These are phyloP conservation scores for Lophium mytilinum DNA, from an alignment of 495 filamentous ascomycete species.

Conservation along the genomic window DNA sequence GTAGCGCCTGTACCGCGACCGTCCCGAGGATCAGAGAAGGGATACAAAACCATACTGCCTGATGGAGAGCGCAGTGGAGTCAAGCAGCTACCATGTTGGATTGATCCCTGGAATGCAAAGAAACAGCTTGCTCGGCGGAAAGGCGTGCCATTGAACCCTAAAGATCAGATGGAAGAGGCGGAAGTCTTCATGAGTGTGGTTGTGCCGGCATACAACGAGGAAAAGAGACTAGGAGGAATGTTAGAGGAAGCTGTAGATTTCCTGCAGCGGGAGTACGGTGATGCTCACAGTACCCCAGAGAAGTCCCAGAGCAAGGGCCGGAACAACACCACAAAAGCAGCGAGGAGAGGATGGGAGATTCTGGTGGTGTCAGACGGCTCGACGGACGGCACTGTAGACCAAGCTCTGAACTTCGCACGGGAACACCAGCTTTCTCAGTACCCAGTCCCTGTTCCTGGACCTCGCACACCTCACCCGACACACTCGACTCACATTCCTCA, in stretches of 20 bases:
- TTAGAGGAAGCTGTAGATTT: slow-evolving; percentile 85
- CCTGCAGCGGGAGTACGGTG: slow-evolving; percentile 66
- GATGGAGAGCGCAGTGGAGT: slow-evolving; percentile 52
- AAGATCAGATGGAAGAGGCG: slow-evolving; percentile 38
- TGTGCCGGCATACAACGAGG: slow-evolving; percentile 93
- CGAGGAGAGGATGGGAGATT: slow-evolving; percentile 73
- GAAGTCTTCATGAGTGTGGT: slow-evolving; percentile 76
- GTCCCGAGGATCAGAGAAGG: slow-evolving; percentile 70
- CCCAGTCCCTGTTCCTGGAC: slow-evolving; percentile 26
- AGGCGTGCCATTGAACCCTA: slow-evolving; percentile 33
- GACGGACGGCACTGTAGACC: slow-evolving; percentile 69
- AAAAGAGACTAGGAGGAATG: slow-evolving; percentile 70
- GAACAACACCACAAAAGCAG: background rate
- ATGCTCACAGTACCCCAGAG: slow-evolving; percentile 22
- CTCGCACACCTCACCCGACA: slow-evolving; percentile 22
- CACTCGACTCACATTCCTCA: slow-evolving; percentile 35
- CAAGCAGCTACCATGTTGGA: slow-evolving; percentile 73
- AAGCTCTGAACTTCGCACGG: slow-evolving; percentile 69
- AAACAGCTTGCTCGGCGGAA: slow-evolving; percentile 38
- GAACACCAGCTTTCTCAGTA: slow-evolving; percentile 40
- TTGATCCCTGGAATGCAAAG: slow-evolving; percentile 56
- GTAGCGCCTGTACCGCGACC: slow-evolving; percentile 75
- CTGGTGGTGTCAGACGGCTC: slow-evolving; percentile 93
- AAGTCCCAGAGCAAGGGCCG: background rate
- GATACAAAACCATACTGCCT: slow-evolving; percentile 65